Conservation (phyloP, 2,329 filamentous ascomycete species). For the Myotisia sp. region DNA sequence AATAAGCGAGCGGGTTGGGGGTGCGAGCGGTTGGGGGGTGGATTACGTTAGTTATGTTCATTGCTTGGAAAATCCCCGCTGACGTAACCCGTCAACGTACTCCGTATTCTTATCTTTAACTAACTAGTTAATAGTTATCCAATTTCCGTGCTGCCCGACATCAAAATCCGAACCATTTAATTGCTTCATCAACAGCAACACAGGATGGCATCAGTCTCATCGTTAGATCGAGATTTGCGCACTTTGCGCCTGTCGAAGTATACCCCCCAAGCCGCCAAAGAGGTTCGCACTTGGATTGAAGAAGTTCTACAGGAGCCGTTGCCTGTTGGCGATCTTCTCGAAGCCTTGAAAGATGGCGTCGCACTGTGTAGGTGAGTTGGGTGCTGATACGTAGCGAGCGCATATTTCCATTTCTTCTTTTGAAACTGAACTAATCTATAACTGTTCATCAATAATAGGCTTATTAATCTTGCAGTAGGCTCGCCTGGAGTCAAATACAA, state of each 20-base stretch:
- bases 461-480: slow-evolving; percentile 66
- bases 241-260: slow-evolving; percentile 85
- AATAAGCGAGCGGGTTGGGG: too few species aligned
- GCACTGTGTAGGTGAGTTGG: slow-evolving; percentile 69
- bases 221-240: slow-evolving; percentile 89
- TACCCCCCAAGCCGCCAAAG: slow-evolving; percentile 76
- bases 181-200: neutral
- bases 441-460: slow-evolving; percentile 36
- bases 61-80: slow-evolving; percentile 5
- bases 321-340: slow-evolving; percentile 61
- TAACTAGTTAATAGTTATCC: too few species aligned
- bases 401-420: neutral
- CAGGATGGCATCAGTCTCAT: slow-evolving; percentile 80
- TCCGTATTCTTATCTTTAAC: too few species aligned
- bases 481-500: slow-evolving; percentile 79
- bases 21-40: too few species aligned
- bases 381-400: neutral
- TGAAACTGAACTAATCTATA: slow-evolving; percentile 10
- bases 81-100: too few species aligned
- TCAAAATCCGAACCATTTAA: neutral
- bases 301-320: slow-evolving; percentile 60
- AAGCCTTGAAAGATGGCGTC: slow-evolving; percentile 77
- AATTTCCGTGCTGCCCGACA: too few species aligned
- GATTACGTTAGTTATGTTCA: too few species aligned
- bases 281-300: slow-evolving; percentile 78